phyloP scores from a whole-genome alignment of 1,284 basidiomycete species.

The Melanopsichium pennsylvanicum region DNA sequence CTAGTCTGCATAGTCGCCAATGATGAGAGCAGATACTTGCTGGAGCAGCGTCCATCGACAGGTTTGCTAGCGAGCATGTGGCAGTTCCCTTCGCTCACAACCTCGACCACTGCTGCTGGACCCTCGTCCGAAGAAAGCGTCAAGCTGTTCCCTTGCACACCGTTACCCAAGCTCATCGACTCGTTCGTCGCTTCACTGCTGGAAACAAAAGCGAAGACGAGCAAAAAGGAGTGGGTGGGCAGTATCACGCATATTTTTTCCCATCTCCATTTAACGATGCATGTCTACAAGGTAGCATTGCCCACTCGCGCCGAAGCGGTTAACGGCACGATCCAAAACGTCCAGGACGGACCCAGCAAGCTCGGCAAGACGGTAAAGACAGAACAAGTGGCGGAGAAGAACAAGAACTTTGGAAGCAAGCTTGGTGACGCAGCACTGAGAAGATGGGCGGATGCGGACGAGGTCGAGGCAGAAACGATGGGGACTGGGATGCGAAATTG shows the following conservation, averaged over 20 bases:
- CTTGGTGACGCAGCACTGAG: constrained; percentile 8
- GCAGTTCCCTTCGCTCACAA: constrained; percentile 59
- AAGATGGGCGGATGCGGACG: constrained; percentile 30
- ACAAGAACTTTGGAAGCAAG: constrained; percentile 29
- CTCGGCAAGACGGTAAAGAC: not conserved
- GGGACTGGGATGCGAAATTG: constrained; percentile 54
- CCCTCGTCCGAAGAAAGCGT: not conserved
- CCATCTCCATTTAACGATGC: constrained; percentile 89
- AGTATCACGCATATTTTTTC: constrained; percentile 82
- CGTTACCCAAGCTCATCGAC: constrained; percentile 15
- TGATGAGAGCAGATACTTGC: constrained; percentile 5
- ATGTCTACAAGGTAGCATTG: constrained; percentile 69
- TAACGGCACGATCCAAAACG: too few relatives aligned
- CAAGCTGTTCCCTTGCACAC: not conserved
- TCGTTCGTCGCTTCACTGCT: constrained; percentile 11
- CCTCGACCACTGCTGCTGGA: constrained; percentile 24
- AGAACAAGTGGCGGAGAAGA: constrained; percentile 14
- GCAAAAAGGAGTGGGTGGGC: constrained; percentile 29
- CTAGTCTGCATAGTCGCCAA: constrained; percentile 76
- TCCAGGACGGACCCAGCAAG: not conserved
- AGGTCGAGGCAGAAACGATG: constrained; percentile 51
- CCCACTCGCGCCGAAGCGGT: not conserved
- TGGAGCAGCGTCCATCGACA: constrained; percentile 39
- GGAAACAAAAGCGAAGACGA: not conserved
- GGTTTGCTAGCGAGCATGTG: constrained; percentile 57